Evolutionary conservation across 2,329 filamentous ascomycete genomes (phyloP), one percentile per base, ranked within the genome.

Genomic region (Aureobasidium namibiae): DNA sequence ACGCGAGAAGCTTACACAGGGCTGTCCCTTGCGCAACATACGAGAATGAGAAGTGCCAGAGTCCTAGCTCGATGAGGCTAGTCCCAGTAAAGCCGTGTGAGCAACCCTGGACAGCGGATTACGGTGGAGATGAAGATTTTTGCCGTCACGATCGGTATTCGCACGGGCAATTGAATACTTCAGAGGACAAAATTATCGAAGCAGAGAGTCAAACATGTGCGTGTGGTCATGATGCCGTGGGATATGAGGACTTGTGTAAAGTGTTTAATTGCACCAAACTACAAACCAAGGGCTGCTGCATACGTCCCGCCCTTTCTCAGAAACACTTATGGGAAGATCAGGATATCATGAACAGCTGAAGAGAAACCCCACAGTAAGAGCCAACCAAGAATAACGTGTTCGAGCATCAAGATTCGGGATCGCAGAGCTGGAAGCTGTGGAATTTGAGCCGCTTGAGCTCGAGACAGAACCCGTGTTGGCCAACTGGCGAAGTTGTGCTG

Each of bases 401-500:
- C 53, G 53, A 61, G 42, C 62, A 53, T 63, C 62, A 63, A 63
- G 62, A 62, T 60, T 63, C 62, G 62, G 62, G 54, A 56, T 61
- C 36, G 56, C 59, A 45, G 56, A 56, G 54, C 57, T 45, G 18
- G 50, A 50, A 23, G 44, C 56, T 56, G 59, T 50, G 34, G 39
- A 29, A 34, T 54, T 59, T 62, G 62, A 63, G 60, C 62, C 62
- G 62, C 62, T 56, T 61, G 62, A 61, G 60, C 48, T 56, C 29
- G 62, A 63, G 29, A 61, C 50, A 38, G 60, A 58, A n/a, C 62
- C 62, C 36, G 60, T 60, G 29, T 53, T 60, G 42, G 50, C 50
- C 36, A 61, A 23, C 38, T 72, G 67, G 21, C 64, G 65, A 65
- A 73, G 68, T 59, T 72, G 64, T 5, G 68, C 69, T 24, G 66